Evolutionary conservation across 208 protist genomes (phyloP).

Genomic region (Leishmania amazonensis): DNA sequence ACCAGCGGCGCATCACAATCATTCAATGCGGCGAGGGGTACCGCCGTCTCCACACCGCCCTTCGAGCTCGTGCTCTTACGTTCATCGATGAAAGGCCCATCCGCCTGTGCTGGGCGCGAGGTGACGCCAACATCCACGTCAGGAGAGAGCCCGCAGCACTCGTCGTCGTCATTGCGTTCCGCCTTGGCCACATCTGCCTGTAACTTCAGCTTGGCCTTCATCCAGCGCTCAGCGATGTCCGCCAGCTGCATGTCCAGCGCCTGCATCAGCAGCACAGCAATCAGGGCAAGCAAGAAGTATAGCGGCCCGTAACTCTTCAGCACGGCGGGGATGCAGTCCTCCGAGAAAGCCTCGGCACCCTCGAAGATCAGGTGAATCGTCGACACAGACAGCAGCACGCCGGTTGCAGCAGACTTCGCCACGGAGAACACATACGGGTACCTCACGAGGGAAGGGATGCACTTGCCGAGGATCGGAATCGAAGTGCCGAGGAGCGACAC

Average conservation of each 20-base stretch:
- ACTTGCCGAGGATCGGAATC: constrained; percentile 55
- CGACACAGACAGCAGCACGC: constrained; percentile 63
- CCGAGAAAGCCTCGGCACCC: constrained; percentile 29
- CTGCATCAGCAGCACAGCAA: constrained; percentile 63
- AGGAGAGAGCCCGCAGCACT: not conserved
- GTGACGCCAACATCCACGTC: not conserved
- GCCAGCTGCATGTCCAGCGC: constrained; percentile 53
- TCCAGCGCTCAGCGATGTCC: constrained; percentile 41
- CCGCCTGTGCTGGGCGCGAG: not conserved
- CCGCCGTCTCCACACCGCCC: not conserved
- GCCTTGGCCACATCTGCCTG: not conserved
- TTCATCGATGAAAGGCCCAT: not conserved
- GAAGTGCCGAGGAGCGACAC: constrained; percentile 44
- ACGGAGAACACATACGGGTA: constrained; percentile 55
- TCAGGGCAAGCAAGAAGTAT: constrained; percentile 58
- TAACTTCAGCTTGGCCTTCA: not conserved
- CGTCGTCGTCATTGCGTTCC: not conserved
- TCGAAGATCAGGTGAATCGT: constrained; percentile 66
- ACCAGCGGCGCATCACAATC: not conserved
- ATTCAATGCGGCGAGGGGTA: not conserved
- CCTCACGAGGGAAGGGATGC: constrained; percentile 35
- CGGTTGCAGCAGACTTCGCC: constrained; percentile 54
- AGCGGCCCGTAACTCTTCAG: constrained; percentile 48
- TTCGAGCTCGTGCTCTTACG: too few species aligned
- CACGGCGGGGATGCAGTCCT: constrained; percentile 38